Percentiles rank a stretch among this genome's conserved stretches.
phyloP scores from a whole-genome alignment of 73 alveolate species.

The Uronychia setigera region DNA sequence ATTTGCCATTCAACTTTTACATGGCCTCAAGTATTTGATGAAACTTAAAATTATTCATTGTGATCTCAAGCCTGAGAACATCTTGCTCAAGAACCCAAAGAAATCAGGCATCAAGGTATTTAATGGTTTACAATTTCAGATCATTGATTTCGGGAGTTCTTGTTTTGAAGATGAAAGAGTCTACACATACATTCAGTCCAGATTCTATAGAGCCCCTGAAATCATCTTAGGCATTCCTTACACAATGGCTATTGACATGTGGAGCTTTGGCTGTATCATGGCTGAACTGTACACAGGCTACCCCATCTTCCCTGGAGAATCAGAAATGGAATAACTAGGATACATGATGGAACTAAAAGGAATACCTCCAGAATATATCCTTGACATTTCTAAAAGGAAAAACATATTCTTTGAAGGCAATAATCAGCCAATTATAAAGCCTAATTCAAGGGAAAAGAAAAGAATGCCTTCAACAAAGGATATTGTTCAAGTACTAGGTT shows the following conservation, averaged over 20 bases:
- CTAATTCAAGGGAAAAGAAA: slow-evolving; percentile 82
- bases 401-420: slow-evolving; percentile 49
- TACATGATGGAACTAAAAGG: slow-evolving; percentile 57
- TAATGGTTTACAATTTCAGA: background rate
- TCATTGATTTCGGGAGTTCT: slow-evolving; percentile 90
- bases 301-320: slow-evolving; percentile 73
- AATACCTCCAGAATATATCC: slow-evolving; percentile 52
- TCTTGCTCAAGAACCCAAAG: slow-evolving; percentile 71
- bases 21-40: slow-evolving; percentile 73
- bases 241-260: slow-evolving; percentile 72
- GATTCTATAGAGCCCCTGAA: slow-evolving; percentile 75
- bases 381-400: slow-evolving; percentile 33
- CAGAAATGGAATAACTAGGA: slow-evolving; percentile 56
- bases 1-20: slow-evolving; percentile 81
- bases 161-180: slow-evolving; percentile 69
- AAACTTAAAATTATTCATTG: slow-evolving; percentile 80
- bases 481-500: slow-evolving; percentile 57
- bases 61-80: slow-evolving; percentile 87
- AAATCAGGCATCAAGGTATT: slow-evolving; percentile 33
- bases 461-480: slow-evolving; percentile 80
- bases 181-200: slow-evolving; percentile 61
- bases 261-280: slow-evolving; percentile 73
- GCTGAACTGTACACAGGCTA: slow-evolving; percentile 67
- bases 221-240: slow-evolving; percentile 67
- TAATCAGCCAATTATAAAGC: slow-evolving; percentile 38